Percentiles rank a stretch among this genome's conserved stretches.
These are phyloP conservation scores for Mrakia blollopis DNA, from an alignment of 768 basidiomycete genomes.

Conservation along the genomic window DNA sequence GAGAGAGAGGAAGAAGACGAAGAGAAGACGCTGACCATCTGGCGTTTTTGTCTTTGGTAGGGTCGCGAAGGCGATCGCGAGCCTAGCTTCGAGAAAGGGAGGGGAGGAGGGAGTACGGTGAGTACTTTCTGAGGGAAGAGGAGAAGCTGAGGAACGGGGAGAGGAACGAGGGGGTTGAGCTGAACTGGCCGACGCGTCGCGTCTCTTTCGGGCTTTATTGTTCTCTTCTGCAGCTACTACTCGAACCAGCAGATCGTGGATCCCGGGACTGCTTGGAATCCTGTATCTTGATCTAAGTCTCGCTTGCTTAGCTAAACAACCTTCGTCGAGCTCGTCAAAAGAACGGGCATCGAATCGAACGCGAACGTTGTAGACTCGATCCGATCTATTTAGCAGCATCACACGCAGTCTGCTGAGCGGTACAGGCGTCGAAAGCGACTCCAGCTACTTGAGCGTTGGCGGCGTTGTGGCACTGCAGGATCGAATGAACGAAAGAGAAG, in stretches of 20 bases:
- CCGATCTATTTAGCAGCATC: not conserved
- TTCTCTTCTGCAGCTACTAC: constrained; percentile 31
- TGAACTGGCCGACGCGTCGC: not conserved
- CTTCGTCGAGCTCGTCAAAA: too few species aligned
- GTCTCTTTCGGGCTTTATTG: not conserved
- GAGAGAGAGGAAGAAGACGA: not conserved
- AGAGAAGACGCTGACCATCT: not conserved
- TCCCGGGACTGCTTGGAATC: constrained; percentile 9
- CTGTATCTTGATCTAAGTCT: too few species aligned
- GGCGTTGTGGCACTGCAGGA: not conserved
- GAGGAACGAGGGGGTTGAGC: not conserved
- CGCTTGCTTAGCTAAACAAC: too few species aligned
- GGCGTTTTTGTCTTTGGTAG: constrained; percentile 17
- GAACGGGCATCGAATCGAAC: too few species aligned
- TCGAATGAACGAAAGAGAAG: not conserved
- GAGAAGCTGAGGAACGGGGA: too few species aligned
- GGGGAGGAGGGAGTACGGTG: constrained; percentile 22
- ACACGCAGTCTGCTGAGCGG: not conserved
- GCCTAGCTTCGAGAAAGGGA: constrained; percentile 24
- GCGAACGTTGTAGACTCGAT: too few species aligned
- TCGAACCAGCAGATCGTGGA: constrained; percentile 37
- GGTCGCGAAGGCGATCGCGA: constrained; percentile 40
- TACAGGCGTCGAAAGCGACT: not conserved
- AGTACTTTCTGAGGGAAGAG: not conserved
- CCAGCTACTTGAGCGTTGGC: not conserved